Evolutionary conservation across 2,329 filamentous ascomycete genomes (phyloP).

Genomic region (Teratosphaeria destructans): DNA sequence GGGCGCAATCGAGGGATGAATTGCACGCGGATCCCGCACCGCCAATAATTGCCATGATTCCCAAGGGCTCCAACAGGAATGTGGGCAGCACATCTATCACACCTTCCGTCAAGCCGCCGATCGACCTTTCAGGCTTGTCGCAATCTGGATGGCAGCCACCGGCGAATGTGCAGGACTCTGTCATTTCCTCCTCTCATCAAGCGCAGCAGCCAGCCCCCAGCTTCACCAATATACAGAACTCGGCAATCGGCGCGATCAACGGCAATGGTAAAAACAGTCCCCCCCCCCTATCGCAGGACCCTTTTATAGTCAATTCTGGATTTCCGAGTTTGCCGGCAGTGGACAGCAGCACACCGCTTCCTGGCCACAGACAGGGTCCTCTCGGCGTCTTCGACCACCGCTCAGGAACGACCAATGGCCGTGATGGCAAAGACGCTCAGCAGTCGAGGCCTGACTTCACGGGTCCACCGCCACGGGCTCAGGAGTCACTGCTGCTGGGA

Average conservation of each 20-base stretch:
- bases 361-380: not conserved
- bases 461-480: conserved; percentile 13
- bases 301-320: not conserved
- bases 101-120: not conserved
- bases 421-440: not conserved
- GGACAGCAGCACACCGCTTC: not conserved
- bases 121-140: not conserved
- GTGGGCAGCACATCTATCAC: not conserved
- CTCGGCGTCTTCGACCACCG: not conserved
- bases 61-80: not conserved
- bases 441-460: conserved; percentile 9
- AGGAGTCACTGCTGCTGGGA: conserved; percentile 14
- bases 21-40: not conserved
- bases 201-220: not conserved
- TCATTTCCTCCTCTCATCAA: not conserved
- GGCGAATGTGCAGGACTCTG: not conserved
- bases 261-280: not conserved
- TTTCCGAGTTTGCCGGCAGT: not conserved
- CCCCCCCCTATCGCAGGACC: not conserved
- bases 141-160: conserved; percentile 3
- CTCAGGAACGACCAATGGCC: not conserved
- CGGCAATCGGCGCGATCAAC: not conserved
- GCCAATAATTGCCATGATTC: not conserved
- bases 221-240: not conserved
- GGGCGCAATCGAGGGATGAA: conserved; percentile 8